Percentiles rank a stretch among this genome's conserved stretches.
Conservation (phyloP, 2,329 filamentous ascomycete genomes). For the Talaromyces sp. region DNA sequence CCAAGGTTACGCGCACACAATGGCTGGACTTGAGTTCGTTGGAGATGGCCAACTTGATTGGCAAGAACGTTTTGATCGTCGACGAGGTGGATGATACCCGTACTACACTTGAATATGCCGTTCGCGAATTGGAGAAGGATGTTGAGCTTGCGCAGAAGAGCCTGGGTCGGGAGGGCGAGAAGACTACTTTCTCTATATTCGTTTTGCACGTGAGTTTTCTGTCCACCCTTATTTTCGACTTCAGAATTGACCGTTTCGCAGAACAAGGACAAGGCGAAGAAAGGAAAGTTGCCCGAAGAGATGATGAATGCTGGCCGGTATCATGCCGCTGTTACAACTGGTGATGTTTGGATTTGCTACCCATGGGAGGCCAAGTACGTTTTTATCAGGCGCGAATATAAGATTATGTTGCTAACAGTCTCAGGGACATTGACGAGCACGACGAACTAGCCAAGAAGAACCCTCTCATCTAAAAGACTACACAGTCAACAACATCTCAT, state of each 20-base stretch:
- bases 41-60: slow-evolving; percentile 83
- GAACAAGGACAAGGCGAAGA: slow-evolving; percentile 98
- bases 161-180: slow-evolving; percentile 65
- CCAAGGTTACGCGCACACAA: slow-evolving; percentile 94
- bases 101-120: slow-evolving; percentile 90
- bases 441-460: slow-evolving; percentile 64
- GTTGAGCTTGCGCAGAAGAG: slow-evolving; percentile 76
- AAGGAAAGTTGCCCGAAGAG: slow-evolving; percentile 75
- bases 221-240: neutral
- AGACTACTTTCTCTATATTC: slow-evolving; percentile 90
- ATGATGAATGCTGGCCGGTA: slow-evolving; percentile 75
- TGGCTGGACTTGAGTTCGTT: slow-evolving; percentile 90
- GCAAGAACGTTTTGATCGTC: slow-evolving; percentile 88
- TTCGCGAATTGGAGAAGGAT: slow-evolving; percentile 91
- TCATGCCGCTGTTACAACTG: slow-evolving; percentile 79
- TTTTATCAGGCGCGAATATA: neutral
- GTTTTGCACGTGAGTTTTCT: slow-evolving; percentile 76
- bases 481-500: neutral
- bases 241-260: slow-evolving; percentile 22
- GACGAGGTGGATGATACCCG: slow-evolving; percentile 95
- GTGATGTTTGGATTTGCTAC: slow-evolving; percentile 98
- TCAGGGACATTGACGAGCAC: slow-evolving; percentile 84
- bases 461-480: slow-evolving; percentile 31
- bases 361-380: slow-evolving; percentile 86
- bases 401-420: slow-evolving; percentile 24